Evolutionary conservation across 352 stramenopile species (phyloP).

Genomic region (Phytophthora tentaculata): DNA sequence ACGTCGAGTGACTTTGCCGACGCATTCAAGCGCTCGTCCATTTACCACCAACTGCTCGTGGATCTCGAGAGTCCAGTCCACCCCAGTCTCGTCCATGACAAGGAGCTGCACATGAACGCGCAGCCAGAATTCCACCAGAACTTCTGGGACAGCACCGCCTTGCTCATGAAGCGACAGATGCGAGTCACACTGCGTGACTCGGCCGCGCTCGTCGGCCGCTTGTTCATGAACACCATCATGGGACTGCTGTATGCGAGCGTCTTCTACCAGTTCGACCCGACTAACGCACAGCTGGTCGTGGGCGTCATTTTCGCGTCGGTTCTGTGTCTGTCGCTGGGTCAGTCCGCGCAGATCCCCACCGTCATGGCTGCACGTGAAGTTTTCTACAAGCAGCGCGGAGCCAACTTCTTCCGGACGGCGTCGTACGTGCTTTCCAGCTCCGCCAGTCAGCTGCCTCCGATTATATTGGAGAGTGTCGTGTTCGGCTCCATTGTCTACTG

Average conservation of each 20-base stretch:
- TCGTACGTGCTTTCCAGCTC: slow-evolving; percentile 64
- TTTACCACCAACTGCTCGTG: slow-evolving; percentile 22
- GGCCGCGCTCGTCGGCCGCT: slow-evolving; percentile 26
- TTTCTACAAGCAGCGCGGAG: slow-evolving; percentile 83
- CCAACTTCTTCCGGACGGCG: slow-evolving; percentile 79
- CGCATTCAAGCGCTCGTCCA: slow-evolving; percentile 18
- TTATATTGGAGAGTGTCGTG: slow-evolving; percentile 52
- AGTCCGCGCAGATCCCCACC: slow-evolving; percentile 65
- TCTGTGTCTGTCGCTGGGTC: slow-evolving; percentile 72
- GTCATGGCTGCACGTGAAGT: slow-evolving; percentile 61
- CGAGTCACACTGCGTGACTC: not conserved
- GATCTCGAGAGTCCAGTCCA: slow-evolving; percentile 18
- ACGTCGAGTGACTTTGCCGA: slow-evolving; percentile 35
- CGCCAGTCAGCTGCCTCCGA: slow-evolving; percentile 34
- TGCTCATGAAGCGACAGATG: slow-evolving; percentile 35
- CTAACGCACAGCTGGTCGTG: slow-evolving; percentile 51
- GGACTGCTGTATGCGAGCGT: slow-evolving; percentile 37
- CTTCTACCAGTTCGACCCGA: slow-evolving; percentile 50
- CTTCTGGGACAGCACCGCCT: slow-evolving; percentile 32
- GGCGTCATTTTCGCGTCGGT: slow-evolving; percentile 74
- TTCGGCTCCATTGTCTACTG: slow-evolving; percentile 87
- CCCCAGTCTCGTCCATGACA: slow-evolving; percentile 30
- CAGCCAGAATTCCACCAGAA: slow-evolving; percentile 32
- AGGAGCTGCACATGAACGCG: slow-evolving; percentile 82
- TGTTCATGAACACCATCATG: slow-evolving; percentile 26